A percentile compares a stretch with the other conserved stretches of the same genome.
These are phyloP conservation scores for Plasmodium billcollinsi DNA, from an alignment of 169 alveolate genomes.

Conservation along the genomic window DNA sequence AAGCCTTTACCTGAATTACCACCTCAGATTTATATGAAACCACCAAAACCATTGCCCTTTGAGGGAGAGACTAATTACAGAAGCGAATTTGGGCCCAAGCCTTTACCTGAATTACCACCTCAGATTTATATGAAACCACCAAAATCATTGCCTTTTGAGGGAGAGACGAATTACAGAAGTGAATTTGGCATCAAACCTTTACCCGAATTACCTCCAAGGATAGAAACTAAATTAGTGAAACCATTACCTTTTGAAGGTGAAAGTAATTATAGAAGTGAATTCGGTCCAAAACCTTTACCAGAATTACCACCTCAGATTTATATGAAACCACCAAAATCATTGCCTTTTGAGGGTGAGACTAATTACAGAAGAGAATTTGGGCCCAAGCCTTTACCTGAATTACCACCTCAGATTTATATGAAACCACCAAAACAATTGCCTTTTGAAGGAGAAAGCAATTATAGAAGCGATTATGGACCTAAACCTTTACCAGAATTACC, in stretches of 20 bases:
- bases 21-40: conserved; percentile 49
- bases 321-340: conserved; percentile 55
- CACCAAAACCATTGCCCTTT: conserved; percentile 78
- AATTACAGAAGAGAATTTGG: conserved; percentile 77
- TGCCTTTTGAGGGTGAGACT: conserved; percentile 78
- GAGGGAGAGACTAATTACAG: conserved; percentile 78
- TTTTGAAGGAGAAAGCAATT: conserved; percentile 76
- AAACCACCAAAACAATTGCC: conserved; percentile 76
- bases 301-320: conserved; percentile 53
- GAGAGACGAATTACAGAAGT: conserved; percentile 76
- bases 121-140: conserved; percentile 48
- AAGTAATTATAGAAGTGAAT: conserved; percentile 69
- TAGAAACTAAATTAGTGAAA: conserved; percentile 47
- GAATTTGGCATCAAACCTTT: conserved; percentile 81
- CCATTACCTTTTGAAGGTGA: conserved; percentile 78
- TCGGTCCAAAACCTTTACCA: conserved; percentile 80
- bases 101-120: conserved; percentile 77
- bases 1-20: conserved; percentile 77
- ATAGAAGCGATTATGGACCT: conserved; percentile 79
- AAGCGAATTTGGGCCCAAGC: conserved; percentile 80
- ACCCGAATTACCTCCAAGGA: conserved; percentile 21
- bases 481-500: conserved; percentile 79
- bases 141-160: conserved; percentile 81
- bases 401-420: conserved; percentile 30
- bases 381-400: conserved; percentile 78